Evolutionary conservation across 345 rosid genomes (phyloP), one percentile per base, ranked within the genome.

Genomic region (Combretum micranthum): DNA sequence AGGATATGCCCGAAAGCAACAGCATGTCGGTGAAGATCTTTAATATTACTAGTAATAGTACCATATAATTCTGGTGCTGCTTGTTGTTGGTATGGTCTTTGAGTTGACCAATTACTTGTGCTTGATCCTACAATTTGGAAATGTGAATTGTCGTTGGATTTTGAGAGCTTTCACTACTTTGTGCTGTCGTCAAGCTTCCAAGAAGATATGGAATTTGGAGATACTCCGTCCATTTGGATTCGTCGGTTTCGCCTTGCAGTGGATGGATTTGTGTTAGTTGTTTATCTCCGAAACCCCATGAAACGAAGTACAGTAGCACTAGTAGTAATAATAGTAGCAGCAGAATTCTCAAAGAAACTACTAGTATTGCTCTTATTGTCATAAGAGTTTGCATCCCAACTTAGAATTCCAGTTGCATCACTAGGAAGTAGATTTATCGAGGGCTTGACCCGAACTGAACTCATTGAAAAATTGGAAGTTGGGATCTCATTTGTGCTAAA

Each of bases 141-240:
- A 16, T 37, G 60, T 52, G 62, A 66, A 64, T 17, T 57, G 22
- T 51, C 66, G 66, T 63, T 76, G 55, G 77, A 60, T 70, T 71
- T 73, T 26, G 63, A 54, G 57, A 54, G 23, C 22, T 22, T 54
- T 56, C 68, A 32, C 53, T 55, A 72, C 39, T 32, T 73, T 69
- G 47, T 56, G 68, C 46, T 69, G 80, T 51, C 10, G 77, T 13
- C 26, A 60, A 16, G 51, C 12, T 67, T 45, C 76, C 81, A 14
- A 68, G 32, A 52, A 74, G 23, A 57, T 70, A 70, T 46, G 84
- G 80, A 16, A 63, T 43, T 42, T 59, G 71, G 60, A 79, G 69
- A 65, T 74, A 77, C 46, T 79, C 88, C 21, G 84, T 70, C 84
- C 83, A 79, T 64, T 75, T 79, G 52, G 75, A 70, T 4, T 75